A percentile compares a stretch with the other conserved stretches of the same genome.
phyloP scores from a whole-genome alignment of 2,329 filamentous ascomycete genomes.

The Aspergillus candidus region DNA sequence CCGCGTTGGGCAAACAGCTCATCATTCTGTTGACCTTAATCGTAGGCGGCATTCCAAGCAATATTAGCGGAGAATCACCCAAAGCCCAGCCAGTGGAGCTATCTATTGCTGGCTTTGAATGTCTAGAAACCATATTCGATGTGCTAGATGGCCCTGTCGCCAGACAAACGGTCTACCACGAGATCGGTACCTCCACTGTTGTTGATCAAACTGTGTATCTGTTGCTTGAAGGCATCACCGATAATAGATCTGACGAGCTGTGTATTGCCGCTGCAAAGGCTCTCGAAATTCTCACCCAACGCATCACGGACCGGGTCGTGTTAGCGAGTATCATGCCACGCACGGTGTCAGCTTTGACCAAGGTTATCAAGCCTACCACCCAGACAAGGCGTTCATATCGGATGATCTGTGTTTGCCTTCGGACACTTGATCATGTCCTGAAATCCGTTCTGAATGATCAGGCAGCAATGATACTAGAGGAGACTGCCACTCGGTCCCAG shows the following conservation, averaged over 20 bases:
- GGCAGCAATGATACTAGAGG: conserved; percentile 16
- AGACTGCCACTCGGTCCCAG: conserved; percentile 17
- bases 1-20: conserved; percentile 73
- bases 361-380: conserved; percentile 64
- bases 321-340: conserved; percentile 83
- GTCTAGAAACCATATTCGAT: conserved; percentile 60
- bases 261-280: conserved; percentile 65
- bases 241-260: conserved; percentile 59
- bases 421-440: conserved; percentile 49
- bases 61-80: conserved; percentile 27
- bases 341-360: conserved; percentile 74
- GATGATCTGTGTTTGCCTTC: conserved; percentile 59
- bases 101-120: conserved; percentile 62
- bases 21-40: conserved; percentile 79
- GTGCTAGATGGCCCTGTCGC: conserved; percentile 49
- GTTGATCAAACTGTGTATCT: conserved; percentile 78
- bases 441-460: conserved; percentile 43
- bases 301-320: conserved; percentile 65
- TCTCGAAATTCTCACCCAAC: conserved; percentile 55
- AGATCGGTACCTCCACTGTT: conserved; percentile 61
- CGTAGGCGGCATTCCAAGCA: conserved; percentile 63
- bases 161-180: conserved; percentile 40
- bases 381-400: conserved; percentile 54
- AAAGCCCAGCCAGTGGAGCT: conserved; percentile 62
- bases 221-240: conserved; percentile 65